These are phyloP conservation scores for Chlorencoelia australis DNA, from an alignment of 2,329 filamentous ascomycete species.

Conservation along the genomic window DNA sequence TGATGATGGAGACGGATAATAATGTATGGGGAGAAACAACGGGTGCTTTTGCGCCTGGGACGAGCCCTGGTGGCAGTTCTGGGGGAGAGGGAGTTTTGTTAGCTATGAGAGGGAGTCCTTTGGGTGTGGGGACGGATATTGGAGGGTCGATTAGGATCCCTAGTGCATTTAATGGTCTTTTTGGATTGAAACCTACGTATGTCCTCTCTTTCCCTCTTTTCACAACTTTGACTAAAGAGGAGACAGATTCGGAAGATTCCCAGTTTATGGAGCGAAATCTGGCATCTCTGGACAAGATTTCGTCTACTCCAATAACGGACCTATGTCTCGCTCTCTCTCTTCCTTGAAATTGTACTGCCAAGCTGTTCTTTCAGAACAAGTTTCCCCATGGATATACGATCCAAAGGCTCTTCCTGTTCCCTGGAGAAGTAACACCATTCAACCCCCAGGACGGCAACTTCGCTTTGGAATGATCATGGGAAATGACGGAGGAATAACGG, in stretches of 20 bases:
- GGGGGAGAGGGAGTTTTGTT: constrained; percentile 8
- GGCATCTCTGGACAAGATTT: constrained; percentile 7
- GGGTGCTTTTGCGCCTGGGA: constrained; percentile 27
- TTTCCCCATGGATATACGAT: constrained; percentile 24
- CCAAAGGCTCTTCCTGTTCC: constrained; percentile 27
- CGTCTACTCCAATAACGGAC: constrained; percentile 4
- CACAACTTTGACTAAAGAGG: constrained; percentile 10
- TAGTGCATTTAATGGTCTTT: constrained; percentile 29
- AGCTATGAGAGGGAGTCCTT: constrained; percentile 6
- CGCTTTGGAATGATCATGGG: constrained; percentile 10
- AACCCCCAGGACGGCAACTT: constrained; percentile 11
- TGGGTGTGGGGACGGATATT: constrained; percentile 10
- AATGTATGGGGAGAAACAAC: constrained; percentile 19
- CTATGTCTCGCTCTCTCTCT: constrained; percentile 3
- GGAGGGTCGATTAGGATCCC: constrained; percentile 32
- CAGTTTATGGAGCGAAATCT: constrained; percentile 5
- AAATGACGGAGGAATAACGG: constrained; percentile 4
- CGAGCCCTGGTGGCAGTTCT: constrained; percentile 23
- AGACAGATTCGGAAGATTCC: constrained; percentile 23
- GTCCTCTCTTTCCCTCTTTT: constrained; percentile 1
- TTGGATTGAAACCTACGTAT: constrained; percentile 30
- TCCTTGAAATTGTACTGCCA: constrained; percentile 7
- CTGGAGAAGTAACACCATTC: constrained; percentile 18
- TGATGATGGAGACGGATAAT: constrained; percentile 24
- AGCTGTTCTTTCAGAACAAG: constrained; percentile 10